A percentile compares a stretch with the other conserved stretches of the same genome.
Conservation (phyloP, 192 early-diverging fungal species). For the Ambispora gerdemannii region DNA sequence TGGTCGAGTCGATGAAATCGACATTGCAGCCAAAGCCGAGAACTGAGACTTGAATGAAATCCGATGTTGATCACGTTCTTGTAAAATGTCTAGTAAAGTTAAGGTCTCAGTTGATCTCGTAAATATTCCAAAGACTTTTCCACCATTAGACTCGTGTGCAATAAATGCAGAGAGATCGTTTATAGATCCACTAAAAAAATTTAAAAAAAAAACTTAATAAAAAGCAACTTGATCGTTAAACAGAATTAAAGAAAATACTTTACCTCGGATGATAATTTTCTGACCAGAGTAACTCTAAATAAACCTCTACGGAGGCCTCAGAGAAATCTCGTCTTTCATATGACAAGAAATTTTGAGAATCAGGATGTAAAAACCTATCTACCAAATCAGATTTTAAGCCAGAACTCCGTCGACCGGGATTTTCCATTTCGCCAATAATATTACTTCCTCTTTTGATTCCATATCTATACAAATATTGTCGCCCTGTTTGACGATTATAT, state of each 20-base stretch:
- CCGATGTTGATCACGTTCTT: slow-evolving; percentile 6
- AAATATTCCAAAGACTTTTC: slow-evolving; percentile 34
- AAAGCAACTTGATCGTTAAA: neutral
- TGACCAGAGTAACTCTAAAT: neutral
- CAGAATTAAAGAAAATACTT: neutral
- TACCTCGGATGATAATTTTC: neutral
- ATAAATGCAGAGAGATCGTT: slow-evolving; percentile 28
- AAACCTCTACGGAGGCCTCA: neutral
- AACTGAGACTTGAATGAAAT: slow-evolving; percentile 31
- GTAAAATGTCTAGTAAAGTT: neutral
- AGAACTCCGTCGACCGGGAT: slow-evolving; percentile 4
- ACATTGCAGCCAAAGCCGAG: slow-evolving; percentile 41
- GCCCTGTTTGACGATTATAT: slow-evolving; percentile 7
- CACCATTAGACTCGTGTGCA: slow-evolving; percentile 35
- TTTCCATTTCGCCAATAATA: slow-evolving; percentile 1
- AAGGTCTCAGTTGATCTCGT: slow-evolving; percentile 26
- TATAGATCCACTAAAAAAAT: neutral
- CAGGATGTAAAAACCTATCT: slow-evolving; percentile 4
- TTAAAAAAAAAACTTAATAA: too few species aligned
- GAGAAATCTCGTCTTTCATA: neutral
- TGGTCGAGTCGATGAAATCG: slow-evolving; percentile 38
- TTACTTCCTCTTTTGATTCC: slow-evolving; percentile 11
- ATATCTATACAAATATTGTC: slow-evolving; percentile 22
- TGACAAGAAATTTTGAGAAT: neutral
- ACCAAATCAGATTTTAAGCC: neutral